These are phyloP conservation scores for Trichosporon faecale DNA, from an alignment of 1,284 basidiomycete genomes.

Conservation along the genomic window DNA sequence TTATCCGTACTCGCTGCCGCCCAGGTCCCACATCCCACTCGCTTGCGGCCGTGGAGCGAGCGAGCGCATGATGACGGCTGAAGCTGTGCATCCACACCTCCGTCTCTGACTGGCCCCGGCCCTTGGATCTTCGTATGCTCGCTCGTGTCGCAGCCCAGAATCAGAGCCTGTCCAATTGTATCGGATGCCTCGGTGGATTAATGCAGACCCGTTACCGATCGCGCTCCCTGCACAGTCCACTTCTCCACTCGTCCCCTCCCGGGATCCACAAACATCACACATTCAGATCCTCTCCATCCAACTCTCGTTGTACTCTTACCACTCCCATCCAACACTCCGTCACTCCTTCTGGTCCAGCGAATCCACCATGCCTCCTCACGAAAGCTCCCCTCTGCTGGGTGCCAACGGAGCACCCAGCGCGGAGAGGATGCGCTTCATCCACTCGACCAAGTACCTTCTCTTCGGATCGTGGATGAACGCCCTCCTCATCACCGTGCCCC, in stretches of 20 bases:
- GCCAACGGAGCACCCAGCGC: slow-evolving; percentile 13
- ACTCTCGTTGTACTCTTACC: not conserved
- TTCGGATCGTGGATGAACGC: slow-evolving; percentile 72
- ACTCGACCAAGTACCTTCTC: slow-evolving; percentile 64
- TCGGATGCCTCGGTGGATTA: not conserved
- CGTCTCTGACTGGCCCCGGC: not conserved
- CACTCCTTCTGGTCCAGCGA: not conserved
- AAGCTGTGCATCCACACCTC: not conserved
- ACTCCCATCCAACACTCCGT: not conserved
- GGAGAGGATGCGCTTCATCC: slow-evolving; percentile 29
- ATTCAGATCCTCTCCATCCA: not conserved
- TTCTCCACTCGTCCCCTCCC: not conserved
- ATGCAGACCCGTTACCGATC: not conserved
- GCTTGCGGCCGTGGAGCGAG: not conserved
- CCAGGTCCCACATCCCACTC: not conserved
- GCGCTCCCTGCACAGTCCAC: not conserved
- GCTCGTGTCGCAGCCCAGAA: not conserved
- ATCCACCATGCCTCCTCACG: slow-evolving; percentile 27
- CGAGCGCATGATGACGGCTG: not conserved
- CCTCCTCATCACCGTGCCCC: slow-evolving; percentile 70
- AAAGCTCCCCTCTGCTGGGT: slow-evolving; percentile 27
- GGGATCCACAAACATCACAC: not conserved
- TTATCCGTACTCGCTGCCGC: too few species aligned
- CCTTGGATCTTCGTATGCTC: not conserved
- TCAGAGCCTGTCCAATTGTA: not conserved